Base-by-base conservation (phyloP, 352 stramenopile genomes). In the Globisporangium spiculum region DNA sequence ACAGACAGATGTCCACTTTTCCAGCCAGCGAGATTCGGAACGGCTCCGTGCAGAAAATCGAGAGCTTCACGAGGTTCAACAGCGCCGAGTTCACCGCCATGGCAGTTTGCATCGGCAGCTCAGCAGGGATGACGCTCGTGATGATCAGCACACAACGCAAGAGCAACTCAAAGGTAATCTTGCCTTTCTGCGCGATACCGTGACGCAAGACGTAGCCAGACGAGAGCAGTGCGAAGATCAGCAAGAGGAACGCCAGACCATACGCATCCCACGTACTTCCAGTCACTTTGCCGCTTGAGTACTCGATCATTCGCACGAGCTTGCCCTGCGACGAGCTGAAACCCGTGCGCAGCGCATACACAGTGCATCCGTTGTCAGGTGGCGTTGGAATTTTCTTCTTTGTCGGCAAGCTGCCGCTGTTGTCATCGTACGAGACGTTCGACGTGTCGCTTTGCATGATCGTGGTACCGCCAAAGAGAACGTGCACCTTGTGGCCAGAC, bases 121-220 rank as follows among this genome's bases (percentile, higher is more conserved):
- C 97, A 4, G 97, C 97, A 6, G 98, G 98, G 55, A 99, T 98
- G 3, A 99, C 98, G 60, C 89, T 98, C 20, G 98, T 99, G 69
- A 99, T 97, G 67, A 99, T 99, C 44, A 99, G 95, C 50, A 99
- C 95, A 69, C 98, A 99, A 65, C 98, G 97, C 24, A 99, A 82
- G 20, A 98, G 69, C 14, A 99, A 83, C 68, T 99, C 97, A 68
- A 98, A 99, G 56, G 92, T 94, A 72, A 96, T 98, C 62, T 98
- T 97, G 24, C 86, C 81, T 71, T 96, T 94, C 63, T 97, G 85
- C 1, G 75, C 84, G 56, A 96, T 90, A 63, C 89, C 88, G 59
- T 97, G 85, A 36, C 80, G 71, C n/a, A 99, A 77, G 26, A 99
- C 98, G 63, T 98, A 98, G 18, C 81, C 83, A 26, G 97, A 97